Base-by-base conservation (phyloP, 306 rosid genomes). In the Fagus sylvatica region DNA sequence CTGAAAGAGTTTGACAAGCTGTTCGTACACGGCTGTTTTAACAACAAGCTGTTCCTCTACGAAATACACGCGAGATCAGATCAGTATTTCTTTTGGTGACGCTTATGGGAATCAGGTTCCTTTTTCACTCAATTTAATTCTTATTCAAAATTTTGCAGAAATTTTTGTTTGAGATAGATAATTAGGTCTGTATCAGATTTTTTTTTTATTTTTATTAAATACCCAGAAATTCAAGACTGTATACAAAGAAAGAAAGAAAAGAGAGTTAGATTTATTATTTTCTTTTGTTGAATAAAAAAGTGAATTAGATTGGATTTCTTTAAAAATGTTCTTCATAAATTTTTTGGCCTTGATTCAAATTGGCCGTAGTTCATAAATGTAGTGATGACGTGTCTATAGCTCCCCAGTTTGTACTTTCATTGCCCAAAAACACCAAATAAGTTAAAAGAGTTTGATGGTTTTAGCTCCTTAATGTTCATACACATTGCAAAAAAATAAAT, bases 1-100 rank as follows among this genome's bases (percentile, higher is more conserved):
- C 67, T 78, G 77, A 81, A 76, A 82, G 85, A 81, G 59, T 32
- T 78, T 1, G 4, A 78, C 72, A 12, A 87, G 77, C 82, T 94
- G 98, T 69, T 82, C 98, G 46, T 92, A 92, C 74, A 69, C 84
- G 79, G 92, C 89, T 65, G 60, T 39, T 3, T 85, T 94, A 75
- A 51, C 90, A 53, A 94, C 97, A 36, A 94, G 98, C 71, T 94
- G 98, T 80, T 87, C 88, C 0, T 94, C 97, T 36, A 79, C 93
- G 1, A 41, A 22, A 42, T 86, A 78, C 83, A 90, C 91, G 17
- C 76, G 81, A 34, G 97, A 94, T 80, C 76, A 87, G 76, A 89
- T 94, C 33, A 86, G 98, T 92, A 65, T 94, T 62, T 55, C 85
- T 1, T 94, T 92, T 73, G 97, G 98, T 2, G 98, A 94, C 86